These are phyloP conservation scores for Erythrobasidium hasegawianum DNA, from an alignment of 1,284 basidiomycete genomes.

Conservation along the genomic window DNA sequence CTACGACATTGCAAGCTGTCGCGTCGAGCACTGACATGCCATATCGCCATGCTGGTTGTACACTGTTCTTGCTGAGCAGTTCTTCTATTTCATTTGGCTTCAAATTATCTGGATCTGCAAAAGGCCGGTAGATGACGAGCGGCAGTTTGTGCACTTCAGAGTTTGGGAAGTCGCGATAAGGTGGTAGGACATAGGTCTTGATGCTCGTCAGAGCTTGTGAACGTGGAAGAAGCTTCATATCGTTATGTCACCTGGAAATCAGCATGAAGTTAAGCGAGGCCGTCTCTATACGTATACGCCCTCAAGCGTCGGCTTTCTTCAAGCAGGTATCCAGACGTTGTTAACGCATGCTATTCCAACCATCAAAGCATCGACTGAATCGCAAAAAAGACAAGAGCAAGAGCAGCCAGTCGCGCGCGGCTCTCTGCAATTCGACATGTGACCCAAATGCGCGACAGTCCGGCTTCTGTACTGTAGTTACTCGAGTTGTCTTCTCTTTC, in stretches of 20 bases:
- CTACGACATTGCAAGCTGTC: no score
- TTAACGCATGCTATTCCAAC: no score
- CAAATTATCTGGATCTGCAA: slow-evolving; percentile 2
- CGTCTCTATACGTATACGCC: no score
- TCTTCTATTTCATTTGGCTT: slow-evolving; percentile 17
- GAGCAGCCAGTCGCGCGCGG: no score
- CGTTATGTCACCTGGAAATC: background rate
- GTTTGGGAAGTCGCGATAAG: slow-evolving; percentile 26
- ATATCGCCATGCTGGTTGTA: slow-evolving; percentile 29
- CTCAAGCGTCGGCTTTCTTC: no score
- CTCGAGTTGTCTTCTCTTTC: no score
- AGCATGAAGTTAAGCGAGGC: background rate
- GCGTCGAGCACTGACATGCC: slow-evolving; percentile 10
- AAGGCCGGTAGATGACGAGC: slow-evolving; percentile 18
- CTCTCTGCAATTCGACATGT: no score
- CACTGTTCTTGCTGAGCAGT: slow-evolving; percentile 5
- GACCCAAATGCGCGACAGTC: no score
- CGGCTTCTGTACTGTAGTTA: no score
- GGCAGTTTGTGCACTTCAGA: slow-evolving; percentile 23
- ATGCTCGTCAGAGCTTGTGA: background rate
- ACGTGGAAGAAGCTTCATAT: slow-evolving; percentile 16
- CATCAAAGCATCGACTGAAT: no score
- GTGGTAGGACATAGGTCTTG: slow-evolving; percentile 18
- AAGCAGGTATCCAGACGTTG: no score
- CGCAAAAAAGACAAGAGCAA: no score